Conservation (phyloP, 352 stramenopile species). For the Phytophthora macrochlamydospora region DNA sequence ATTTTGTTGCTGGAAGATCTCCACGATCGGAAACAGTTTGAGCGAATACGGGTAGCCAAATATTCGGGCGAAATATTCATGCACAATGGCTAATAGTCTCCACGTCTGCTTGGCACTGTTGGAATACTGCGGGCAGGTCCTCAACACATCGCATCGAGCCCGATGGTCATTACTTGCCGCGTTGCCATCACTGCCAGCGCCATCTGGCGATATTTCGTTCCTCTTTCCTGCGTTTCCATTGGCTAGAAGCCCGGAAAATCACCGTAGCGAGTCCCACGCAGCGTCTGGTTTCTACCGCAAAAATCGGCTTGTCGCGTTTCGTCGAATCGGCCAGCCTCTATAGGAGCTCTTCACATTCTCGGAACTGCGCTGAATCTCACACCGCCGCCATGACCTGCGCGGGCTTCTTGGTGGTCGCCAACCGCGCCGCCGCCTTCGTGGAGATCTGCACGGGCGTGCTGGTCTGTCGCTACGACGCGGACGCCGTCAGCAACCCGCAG, state of each 20-base stretch:
- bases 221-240: background rate
- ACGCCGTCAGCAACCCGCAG: background rate
- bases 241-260: background rate
- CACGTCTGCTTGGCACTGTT: too few relatives aligned
- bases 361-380: constrained; percentile 5
- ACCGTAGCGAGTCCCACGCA: background rate
- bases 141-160: too few relatives aligned
- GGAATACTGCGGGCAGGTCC: too few relatives aligned
- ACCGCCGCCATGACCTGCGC: constrained; percentile 58
- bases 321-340: background rate
- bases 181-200: too few relatives aligned
- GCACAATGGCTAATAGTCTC: too few relatives aligned
- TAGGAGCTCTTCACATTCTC: background rate
- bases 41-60: too few relatives aligned
- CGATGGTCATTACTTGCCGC: too few relatives aligned
- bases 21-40: too few relatives aligned
- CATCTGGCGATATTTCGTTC: too few relatives aligned
- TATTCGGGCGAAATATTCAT: too few relatives aligned
- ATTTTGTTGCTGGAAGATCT: too few relatives aligned
- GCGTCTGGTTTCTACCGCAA: background rate
- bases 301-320: background rate
- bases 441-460: constrained; percentile 65
- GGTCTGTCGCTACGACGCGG: constrained; percentile 38
- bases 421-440: constrained; percentile 56
- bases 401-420: constrained; percentile 68